These are phyloP conservation scores for Kingdonia uniflora DNA, from an alignment of 164 flowering plant species.

Conservation along the genomic window DNA sequence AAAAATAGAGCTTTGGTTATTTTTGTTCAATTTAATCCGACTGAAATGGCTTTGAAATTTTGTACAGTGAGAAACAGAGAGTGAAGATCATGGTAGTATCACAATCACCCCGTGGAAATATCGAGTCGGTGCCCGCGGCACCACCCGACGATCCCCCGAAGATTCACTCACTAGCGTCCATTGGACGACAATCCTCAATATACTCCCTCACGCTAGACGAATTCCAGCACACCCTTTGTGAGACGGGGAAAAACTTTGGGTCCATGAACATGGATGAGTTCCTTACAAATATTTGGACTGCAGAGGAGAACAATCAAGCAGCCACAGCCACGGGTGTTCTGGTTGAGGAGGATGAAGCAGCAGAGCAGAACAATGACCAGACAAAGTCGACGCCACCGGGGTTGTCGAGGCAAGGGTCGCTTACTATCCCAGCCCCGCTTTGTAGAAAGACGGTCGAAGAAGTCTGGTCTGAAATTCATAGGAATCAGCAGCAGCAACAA, in stretches of 20 bases:
- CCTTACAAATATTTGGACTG: constrained; percentile 83
- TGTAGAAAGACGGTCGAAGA: constrained; percentile 83
- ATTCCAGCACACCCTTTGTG: constrained; percentile 63
- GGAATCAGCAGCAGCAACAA: constrained; percentile 13
- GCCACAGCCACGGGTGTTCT: not conserved
- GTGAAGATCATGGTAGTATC: no score
- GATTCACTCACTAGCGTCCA: constrained; percentile 16
- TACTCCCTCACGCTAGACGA: constrained; percentile 91
- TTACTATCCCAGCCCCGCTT: constrained; percentile 62
- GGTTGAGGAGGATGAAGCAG: constrained; percentile 3
- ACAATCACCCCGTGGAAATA: constrained; percentile 6
- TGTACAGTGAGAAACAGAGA: no score
- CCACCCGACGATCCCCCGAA: constrained; percentile 1
- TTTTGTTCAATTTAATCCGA: no score
- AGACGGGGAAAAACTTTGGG: constrained; percentile 73
- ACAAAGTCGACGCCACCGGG: constrained; percentile 16
- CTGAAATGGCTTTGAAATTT: no score
- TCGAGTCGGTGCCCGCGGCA: constrained; percentile 14
- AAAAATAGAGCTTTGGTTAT: no score
- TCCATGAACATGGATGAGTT: constrained; percentile 99
- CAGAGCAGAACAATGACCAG: constrained; percentile 2
- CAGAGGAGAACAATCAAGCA: constrained; percentile 65
- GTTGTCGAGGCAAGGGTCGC: constrained; percentile 63
- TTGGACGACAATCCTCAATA: constrained; percentile 76
- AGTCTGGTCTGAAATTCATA: constrained; percentile 88